phyloP scores from a whole-genome alignment of 805 yeast species.

The Ogataea nakhonphanomensis region DNA sequence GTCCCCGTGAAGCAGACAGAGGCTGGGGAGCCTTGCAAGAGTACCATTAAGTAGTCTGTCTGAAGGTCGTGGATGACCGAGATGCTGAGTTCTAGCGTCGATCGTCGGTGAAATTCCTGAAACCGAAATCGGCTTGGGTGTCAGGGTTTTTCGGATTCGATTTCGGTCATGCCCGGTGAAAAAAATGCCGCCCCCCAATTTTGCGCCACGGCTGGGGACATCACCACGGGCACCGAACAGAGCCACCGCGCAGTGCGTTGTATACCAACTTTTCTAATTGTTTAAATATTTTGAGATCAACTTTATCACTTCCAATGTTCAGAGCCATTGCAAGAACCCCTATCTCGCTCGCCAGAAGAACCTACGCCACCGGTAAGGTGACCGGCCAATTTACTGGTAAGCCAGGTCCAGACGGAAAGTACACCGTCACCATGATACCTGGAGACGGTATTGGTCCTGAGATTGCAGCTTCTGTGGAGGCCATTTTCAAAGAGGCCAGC shows the following conservation, averaged over 20 bases:
- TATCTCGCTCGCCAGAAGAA: conserved; percentile 29
- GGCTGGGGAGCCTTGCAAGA: no score
- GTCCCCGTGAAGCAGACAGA: conserved; percentile 6
- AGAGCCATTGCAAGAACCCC: conserved; percentile 16
- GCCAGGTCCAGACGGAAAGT: conserved; percentile 75
- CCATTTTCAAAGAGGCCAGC: conserved; percentile 87
- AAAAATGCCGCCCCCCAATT: not conserved
- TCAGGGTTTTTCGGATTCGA: conserved; percentile 24
- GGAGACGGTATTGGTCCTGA: conserved; percentile 99
- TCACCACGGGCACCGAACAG: not conserved
- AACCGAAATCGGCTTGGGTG: conserved; percentile 22
- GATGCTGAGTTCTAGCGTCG: no score
- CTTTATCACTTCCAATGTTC: conserved; percentile 4
- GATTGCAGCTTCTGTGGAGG: conserved; percentile 90
- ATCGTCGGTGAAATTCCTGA: conserved; percentile 15
- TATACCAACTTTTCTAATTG: not conserved
- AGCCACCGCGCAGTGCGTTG: not conserved
- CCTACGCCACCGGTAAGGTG: conserved; percentile 37
- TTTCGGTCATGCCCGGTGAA: conserved; percentile 9
- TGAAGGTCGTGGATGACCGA: no score
- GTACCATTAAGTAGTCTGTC: no score
- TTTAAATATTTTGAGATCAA: conserved; percentile 6
- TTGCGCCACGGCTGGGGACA: not conserved
- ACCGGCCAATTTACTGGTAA: conserved; percentile 67
- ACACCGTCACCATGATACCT: conserved; percentile 91